phyloP scores from a whole-genome alignment of 2,329 filamentous ascomycete species.

The Microsporum canis region DNA sequence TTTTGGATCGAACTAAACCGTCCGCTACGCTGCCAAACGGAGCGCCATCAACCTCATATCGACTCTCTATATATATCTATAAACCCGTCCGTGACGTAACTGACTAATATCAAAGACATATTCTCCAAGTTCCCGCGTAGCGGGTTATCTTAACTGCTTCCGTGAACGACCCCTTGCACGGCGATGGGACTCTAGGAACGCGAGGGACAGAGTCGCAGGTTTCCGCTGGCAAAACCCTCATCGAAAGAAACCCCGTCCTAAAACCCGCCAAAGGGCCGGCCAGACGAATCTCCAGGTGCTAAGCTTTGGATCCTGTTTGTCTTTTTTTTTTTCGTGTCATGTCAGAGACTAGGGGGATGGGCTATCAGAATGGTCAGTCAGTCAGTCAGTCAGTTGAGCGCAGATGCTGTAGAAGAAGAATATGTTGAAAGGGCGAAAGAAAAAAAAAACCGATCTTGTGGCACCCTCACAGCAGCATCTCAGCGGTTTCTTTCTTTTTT shows the following conservation, averaged over 20 bases:
- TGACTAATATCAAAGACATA: not conserved
- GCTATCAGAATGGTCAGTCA: constrained; percentile 1
- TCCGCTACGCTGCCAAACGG: not conserved
- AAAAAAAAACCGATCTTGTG: not conserved
- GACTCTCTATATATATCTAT: not conserved
- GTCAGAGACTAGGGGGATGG: not conserved
- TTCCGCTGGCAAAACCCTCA: not conserved
- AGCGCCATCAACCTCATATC: not conserved
- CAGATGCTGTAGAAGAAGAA: not conserved
- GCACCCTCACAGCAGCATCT: not conserved
- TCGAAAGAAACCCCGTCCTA: too few species aligned
- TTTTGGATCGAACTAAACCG: not conserved
- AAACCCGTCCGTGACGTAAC: not conserved
- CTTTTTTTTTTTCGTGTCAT: not conserved
- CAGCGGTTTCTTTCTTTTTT: not conserved
- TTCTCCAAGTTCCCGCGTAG: not conserved
- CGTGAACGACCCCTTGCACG: not conserved
- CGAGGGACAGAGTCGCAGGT: not conserved
- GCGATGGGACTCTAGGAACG: not conserved
- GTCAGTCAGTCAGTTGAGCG: not conserved
- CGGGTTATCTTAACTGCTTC: not conserved
- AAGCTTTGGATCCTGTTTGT: not conserved
- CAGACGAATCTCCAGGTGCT: not conserved
- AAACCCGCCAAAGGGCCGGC: too few species aligned
- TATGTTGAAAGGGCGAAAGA: not conserved